Conservation (phyloP, 305 asterid species). For the Solanum chacoense region DNA sequence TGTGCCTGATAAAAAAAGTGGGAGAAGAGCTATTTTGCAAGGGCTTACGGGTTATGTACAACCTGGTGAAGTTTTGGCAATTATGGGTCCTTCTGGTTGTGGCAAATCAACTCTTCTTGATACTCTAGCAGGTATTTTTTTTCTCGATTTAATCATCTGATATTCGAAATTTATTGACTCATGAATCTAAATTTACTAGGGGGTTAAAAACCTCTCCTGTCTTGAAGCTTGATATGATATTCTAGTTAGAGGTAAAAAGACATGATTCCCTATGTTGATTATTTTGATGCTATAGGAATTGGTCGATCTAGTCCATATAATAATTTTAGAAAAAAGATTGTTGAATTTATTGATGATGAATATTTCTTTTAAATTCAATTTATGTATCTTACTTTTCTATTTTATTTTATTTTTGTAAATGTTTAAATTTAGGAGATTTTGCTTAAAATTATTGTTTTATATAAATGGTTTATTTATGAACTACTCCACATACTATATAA, state of each 20-base stretch:
- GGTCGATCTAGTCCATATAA: background rate
- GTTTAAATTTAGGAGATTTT: background rate
- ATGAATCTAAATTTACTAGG: too few relatives aligned
- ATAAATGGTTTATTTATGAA: too few relatives aligned
- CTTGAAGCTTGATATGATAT: background rate
- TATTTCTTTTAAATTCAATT: too few relatives aligned
- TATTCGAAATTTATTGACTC: background rate
- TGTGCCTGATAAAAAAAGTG: conserved; percentile 22
- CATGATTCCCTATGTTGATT: background rate
- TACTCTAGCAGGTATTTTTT: conserved; percentile 32
- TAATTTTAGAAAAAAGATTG: too few relatives aligned
- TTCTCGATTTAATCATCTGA: background rate
- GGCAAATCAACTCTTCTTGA: conserved; percentile 60
- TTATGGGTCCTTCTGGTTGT: conserved; percentile 57
- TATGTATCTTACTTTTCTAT: background rate
- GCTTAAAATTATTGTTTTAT: background rate
- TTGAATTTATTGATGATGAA: background rate
- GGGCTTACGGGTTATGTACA: conserved; percentile 38
- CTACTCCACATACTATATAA: too few relatives aligned
- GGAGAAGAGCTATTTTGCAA: conserved; percentile 27
- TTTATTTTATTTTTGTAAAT: too few relatives aligned
- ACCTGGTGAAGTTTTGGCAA: conserved; percentile 36
- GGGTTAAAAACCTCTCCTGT: background rate
- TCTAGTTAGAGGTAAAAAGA: background rate
- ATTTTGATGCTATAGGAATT: background rate